A percentile compares a stretch with the other conserved stretches of the same genome.
Evolutionary conservation across 2,329 filamentous ascomycete species (phyloP).

Genomic region (Rutstroemia sp.): DNA sequence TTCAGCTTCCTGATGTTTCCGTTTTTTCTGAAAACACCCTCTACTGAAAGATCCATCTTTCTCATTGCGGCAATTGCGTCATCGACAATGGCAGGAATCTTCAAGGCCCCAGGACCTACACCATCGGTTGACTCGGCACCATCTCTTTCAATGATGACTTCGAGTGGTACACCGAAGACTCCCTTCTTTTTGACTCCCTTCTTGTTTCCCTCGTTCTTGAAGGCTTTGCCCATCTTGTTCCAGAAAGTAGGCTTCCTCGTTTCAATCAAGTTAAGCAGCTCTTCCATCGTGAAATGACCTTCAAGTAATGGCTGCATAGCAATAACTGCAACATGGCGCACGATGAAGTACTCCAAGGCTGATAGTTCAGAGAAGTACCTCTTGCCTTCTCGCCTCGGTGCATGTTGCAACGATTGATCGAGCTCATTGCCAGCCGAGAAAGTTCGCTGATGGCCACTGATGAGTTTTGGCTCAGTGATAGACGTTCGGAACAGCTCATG

Average conservation of each 20-base stretch:
- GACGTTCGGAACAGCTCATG: slow-evolving; percentile 56
- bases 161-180: slow-evolving; percentile 83
- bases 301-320: slow-evolving; percentile 92
- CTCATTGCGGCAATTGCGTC: slow-evolving; percentile 91
- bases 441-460: slow-evolving; percentile 62
- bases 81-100: slow-evolving; percentile 90
- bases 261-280: slow-evolving; percentile 87
- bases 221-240: slow-evolving; percentile 96
- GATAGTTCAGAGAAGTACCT: slow-evolving; percentile 96
- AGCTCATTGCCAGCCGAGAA: slow-evolving; percentile 50
- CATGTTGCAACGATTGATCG: slow-evolving; percentile 38
- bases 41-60: slow-evolving; percentile 97
- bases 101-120: slow-evolving; percentile 82
- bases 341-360: slow-evolving; percentile 93
- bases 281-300: slow-evolving; percentile 85
- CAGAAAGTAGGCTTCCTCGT: slow-evolving; percentile 91
- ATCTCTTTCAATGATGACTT: slow-evolving; percentile 83
- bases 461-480: slow-evolving; percentile 54
- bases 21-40: slow-evolving; percentile 98
- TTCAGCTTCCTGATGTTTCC: slow-evolving; percentile 94
- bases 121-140: slow-evolving; percentile 97
- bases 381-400: slow-evolving; percentile 49
- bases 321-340: slow-evolving; percentile 87
- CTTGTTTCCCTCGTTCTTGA: slow-evolving; percentile 69
- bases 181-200: slow-evolving; percentile 85